phyloP scores from a whole-genome alignment of 192 early-diverging fungal species.

The Powellomyces hirtus region DNA sequence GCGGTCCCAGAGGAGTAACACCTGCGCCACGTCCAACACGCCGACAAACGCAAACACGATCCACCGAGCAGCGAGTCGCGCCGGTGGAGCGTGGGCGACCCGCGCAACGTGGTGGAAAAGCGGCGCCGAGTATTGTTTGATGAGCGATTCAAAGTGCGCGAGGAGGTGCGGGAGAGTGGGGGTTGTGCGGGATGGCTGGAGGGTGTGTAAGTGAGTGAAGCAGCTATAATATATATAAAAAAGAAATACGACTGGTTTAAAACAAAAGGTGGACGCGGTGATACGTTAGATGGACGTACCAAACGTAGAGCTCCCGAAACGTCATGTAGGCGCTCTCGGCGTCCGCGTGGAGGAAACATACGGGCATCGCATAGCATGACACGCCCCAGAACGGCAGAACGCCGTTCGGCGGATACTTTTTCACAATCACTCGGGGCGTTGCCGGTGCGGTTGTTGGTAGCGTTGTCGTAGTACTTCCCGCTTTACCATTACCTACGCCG shows the following conservation, averaged over 20 bases:
- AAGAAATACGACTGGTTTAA: neutral
- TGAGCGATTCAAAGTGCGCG: constrained; percentile 43
- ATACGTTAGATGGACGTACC: constrained; percentile 24
- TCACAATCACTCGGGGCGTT: neutral
- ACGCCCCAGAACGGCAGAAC: constrained; percentile 52
- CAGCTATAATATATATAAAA: no score
- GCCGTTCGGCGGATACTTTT: constrained; percentile 48
- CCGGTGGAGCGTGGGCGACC: constrained; percentile 28
- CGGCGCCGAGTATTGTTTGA: constrained; percentile 46
- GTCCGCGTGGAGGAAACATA: constrained; percentile 46
- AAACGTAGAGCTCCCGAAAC: constrained; percentile 53
- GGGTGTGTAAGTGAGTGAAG: constrained; percentile 50
- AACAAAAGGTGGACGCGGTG: neutral
- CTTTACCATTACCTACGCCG: no score
- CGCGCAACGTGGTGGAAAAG: constrained; percentile 46
- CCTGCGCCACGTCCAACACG: constrained; percentile 53
- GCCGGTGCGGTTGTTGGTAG: neutral
- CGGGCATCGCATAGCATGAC: constrained; percentile 51
- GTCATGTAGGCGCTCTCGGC: constrained; percentile 47
- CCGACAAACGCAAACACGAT: constrained; percentile 57
- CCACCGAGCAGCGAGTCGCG: constrained; percentile 48
- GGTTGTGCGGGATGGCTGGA: constrained; percentile 10
- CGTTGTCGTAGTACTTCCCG: no score
- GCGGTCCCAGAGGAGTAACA: constrained; percentile 57
- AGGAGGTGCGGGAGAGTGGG: constrained; percentile 29